Base-by-base conservation (phyloP, 257 asterid species). In the Euphrasia confusa region DNA sequence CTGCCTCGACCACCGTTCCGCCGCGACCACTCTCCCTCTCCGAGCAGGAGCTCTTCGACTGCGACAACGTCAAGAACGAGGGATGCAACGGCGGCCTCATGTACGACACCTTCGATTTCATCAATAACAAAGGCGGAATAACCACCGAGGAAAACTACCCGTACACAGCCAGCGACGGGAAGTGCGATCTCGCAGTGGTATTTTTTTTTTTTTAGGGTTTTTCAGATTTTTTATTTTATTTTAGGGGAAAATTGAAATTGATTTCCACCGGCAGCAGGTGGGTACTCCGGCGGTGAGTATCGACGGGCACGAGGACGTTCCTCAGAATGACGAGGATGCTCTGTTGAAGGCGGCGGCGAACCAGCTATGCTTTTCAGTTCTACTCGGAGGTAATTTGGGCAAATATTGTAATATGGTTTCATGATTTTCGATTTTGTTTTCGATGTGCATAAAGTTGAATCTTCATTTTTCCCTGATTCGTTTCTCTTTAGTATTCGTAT, bases 51-150 rank as follows among this genome's bases (percentile, higher is more conserved):
- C 94, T 91, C 1, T 71, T 91, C 7, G 99, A 92, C 52, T 92
- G 99, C 54, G 97, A 92, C 74, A 81, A 30, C 1, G 30, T 45
- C 3, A 56, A 81, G 61, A 92, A 92, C 70, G 64, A 80, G 27
- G 99, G 99, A 2, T 92, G 99, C 65, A 73, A 79, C 71, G 97
- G 99, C 64, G 99, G 99, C 1, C 67, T 86, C 4, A 92, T 92
- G 97, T 95, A 92, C 37, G 9, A 49, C 11, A 97, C 99, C 47
- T 86, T 86, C 60, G 85, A 83, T 0, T 92, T 63, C 75, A 83
- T 92, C 30, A 71, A 74, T 65, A 77, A 68, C 47, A 72, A 66
- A 8, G 99, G 99, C 2, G 98, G 98, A n/a, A 24, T 92, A 27
- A 78, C 93, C 3, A 80, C 95, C 1, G 96, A 89, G 77, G 33